Evolutionary conservation across 176 grass and related monocot genomes (phyloP).

Genomic region (Carex scoparia): DNA sequence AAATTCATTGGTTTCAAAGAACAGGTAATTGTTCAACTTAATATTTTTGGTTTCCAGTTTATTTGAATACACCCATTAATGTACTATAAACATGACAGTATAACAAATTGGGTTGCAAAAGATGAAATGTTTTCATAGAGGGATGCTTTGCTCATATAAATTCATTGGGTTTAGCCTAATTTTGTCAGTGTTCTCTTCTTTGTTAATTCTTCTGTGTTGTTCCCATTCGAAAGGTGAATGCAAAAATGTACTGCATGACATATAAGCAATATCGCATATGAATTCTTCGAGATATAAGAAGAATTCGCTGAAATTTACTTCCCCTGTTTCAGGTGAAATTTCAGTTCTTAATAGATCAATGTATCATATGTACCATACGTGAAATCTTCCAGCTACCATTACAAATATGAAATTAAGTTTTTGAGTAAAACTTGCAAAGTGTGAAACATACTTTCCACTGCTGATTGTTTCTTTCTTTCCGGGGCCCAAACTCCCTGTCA

Average conservation of each 20-base stretch:
- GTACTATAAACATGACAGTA: neutral
- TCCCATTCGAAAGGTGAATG: neutral
- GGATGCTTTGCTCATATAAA: neutral
- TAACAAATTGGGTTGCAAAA: slow-evolving; percentile 10
- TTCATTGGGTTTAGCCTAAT: slow-evolving; percentile 12
- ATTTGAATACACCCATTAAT: neutral
- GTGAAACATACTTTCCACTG: neutral
- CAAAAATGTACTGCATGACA: neutral
- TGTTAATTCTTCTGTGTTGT: neutral
- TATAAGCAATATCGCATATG: neutral
- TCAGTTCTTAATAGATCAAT: neutral
- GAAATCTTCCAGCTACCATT: neutral
- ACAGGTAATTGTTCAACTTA: slow-evolving; percentile 35
- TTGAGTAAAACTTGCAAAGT: neutral
- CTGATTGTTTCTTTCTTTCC: neutral
- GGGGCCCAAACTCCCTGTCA: neutral
- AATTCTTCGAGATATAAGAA: neutral
- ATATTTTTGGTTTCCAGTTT: neutral
- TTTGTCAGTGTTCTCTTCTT: neutral
- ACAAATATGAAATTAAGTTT: neutral
- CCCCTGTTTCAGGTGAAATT: neutral
- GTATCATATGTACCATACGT: neutral
- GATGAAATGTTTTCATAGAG: neutral
- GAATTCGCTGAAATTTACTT: neutral
- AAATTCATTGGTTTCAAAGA: slow-evolving; percentile 79